A percentile compares a stretch with the other conserved stretches of the same genome.
phyloP scores from a whole-genome alignment of 2,329 filamentous ascomycete species.

The Bipolaris victoriae region DNA sequence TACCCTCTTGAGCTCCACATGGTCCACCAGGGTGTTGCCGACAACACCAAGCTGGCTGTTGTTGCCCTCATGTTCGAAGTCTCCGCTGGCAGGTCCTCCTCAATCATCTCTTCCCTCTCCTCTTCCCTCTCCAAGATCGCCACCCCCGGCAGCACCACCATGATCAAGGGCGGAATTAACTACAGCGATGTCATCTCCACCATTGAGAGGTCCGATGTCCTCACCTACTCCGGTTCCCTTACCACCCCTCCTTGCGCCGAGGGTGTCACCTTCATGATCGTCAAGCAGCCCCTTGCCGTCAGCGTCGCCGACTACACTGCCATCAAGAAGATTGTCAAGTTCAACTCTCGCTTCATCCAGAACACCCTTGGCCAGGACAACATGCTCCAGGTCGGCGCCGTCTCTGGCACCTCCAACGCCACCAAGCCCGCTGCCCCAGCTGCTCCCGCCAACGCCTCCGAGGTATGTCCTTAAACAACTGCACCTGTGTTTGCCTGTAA shows the following conservation, averaged over 20 bases:
- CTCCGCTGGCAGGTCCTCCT: conserved; percentile 39
- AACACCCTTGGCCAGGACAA: conserved; percentile 56
- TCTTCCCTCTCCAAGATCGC: conserved; percentile 49
- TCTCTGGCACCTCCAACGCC: conserved; percentile 9
- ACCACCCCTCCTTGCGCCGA: conserved; percentile 69
- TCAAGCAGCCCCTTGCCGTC: conserved; percentile 56
- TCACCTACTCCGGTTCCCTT: conserved; percentile 64
- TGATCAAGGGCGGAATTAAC: conserved; percentile 48
- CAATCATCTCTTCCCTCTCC: conserved; percentile 39
- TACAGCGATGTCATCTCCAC: conserved; percentile 51
- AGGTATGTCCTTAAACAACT: no score
- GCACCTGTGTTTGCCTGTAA: no score
- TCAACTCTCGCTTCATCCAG: conserved; percentile 63
- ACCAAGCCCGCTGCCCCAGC: neutral
- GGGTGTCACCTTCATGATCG: conserved; percentile 61
- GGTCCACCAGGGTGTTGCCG: conserved; percentile 59
- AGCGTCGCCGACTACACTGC: conserved; percentile 58
- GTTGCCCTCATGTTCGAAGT: conserved; percentile 54
- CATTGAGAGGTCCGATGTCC: conserved; percentile 51
- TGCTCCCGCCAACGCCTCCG: neutral
- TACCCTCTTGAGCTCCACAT: conserved; percentile 62
- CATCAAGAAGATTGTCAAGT: conserved; percentile 60
- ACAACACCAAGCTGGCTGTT: conserved; percentile 47
- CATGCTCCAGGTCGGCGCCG: conserved; percentile 41
- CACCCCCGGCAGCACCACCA: conserved; percentile 47